phyloP scores from a whole-genome alignment of 176 grass and related monocot species.

The Otatea glauca region DNA sequence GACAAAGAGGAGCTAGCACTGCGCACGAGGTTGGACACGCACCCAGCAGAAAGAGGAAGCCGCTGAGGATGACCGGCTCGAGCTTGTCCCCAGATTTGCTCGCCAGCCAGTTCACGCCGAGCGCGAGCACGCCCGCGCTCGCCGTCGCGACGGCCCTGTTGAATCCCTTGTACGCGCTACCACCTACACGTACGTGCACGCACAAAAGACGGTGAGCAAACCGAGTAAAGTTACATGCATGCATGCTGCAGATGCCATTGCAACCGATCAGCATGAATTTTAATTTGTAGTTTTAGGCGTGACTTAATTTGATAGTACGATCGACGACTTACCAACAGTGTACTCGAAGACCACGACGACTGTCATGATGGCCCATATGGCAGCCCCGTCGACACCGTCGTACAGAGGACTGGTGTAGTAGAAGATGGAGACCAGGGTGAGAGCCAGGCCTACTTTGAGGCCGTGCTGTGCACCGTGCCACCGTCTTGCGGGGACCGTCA shows the following conservation, averaged over 20 bases:
- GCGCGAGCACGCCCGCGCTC: constrained; percentile 64
- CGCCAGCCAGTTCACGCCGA: constrained; percentile 82
- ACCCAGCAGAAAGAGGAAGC: constrained; percentile 85
- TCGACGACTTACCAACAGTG: constrained; percentile 76
- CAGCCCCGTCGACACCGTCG: constrained; percentile 53
- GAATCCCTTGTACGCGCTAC: constrained; percentile 86
- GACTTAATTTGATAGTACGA: no score
- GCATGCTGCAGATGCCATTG: not conserved
- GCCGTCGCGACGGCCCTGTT: constrained; percentile 78
- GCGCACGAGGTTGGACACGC: not conserved
- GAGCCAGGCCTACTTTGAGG: constrained; percentile 66
- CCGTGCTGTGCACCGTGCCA: no score
- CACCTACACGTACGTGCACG: constrained; percentile 52
- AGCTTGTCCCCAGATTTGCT: constrained; percentile 64
- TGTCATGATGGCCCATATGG: constrained; percentile 75
- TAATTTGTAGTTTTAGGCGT: not conserved
- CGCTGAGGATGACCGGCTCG: constrained; percentile 63
- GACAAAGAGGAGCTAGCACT: not conserved
- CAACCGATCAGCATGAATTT: not conserved
- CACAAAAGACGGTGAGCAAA: constrained; percentile 10
- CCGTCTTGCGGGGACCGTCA: constrained; percentile 56
- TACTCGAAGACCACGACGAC: constrained; percentile 82
- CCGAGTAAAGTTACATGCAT: not conserved
- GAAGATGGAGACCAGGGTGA: constrained; percentile 64
- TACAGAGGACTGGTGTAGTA: constrained; percentile 70